These are phyloP conservation scores for Platanthera zijinensis DNA, from an alignment of 106 monocot species.

Conservation along the genomic window DNA sequence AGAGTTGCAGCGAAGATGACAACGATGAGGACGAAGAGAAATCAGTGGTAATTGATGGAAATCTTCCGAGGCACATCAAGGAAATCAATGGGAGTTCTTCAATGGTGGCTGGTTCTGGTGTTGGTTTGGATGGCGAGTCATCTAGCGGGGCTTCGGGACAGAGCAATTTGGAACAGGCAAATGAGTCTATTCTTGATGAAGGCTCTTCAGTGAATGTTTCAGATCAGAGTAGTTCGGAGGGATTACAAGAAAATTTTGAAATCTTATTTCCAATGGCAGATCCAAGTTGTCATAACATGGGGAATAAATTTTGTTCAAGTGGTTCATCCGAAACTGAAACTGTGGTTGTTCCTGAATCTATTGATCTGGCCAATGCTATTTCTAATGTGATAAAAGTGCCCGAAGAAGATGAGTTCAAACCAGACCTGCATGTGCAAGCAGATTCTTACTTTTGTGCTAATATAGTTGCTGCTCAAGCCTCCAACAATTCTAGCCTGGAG, in stretches of 20 bases:
- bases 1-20: conserved; percentile 54
- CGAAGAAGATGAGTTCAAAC: conserved; percentile 8
- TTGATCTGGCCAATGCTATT: background rate
- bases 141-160: conserved; percentile 38
- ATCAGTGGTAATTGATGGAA: conserved; percentile 69
- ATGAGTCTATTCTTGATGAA: conserved; percentile 5
- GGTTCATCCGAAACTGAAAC: conserved; percentile 21
- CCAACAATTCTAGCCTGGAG: conserved; percentile 14
- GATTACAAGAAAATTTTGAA: conserved; percentile 16
- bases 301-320: conserved; percentile 24
- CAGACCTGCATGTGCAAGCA: background rate
- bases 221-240: conserved; percentile 38
- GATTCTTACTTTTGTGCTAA: conserved; percentile 5
- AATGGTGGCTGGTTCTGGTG: conserved; percentile 22
- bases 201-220: conserved; percentile 21
- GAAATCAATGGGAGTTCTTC: conserved; percentile 17
- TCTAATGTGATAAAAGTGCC: conserved; percentile 16
- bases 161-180: conserved; percentile 55
- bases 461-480: background rate
- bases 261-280: conserved; percentile 4
- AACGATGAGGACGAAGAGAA: conserved; percentile 33
- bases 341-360: conserved; percentile 2
- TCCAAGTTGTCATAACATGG: conserved; percentile 12
- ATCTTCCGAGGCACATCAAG: conserved; percentile 17
- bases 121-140: conserved; percentile 44